Conservation (phyloP, 306 rosid genomes). For the Biancaea sappan region DNA sequence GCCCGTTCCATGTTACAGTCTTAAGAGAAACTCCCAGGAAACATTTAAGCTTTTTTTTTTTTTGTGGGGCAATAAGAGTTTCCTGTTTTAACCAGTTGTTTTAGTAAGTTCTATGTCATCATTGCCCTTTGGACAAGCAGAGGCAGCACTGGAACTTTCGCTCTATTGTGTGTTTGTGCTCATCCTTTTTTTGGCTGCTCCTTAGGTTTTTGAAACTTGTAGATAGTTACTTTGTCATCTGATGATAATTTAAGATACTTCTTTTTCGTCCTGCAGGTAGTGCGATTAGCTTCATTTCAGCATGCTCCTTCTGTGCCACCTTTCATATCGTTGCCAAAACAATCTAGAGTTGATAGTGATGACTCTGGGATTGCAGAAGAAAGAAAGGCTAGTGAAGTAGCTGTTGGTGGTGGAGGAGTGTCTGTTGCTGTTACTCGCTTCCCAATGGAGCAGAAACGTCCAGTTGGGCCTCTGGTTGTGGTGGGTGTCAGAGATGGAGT, state of each 20-base stretch:
- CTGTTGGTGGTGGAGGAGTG: slow-evolving; percentile 99
- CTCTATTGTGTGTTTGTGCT: neutral
- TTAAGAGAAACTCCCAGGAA: neutral
- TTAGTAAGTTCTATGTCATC: neutral
- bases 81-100: neutral
- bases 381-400: slow-evolving; percentile 80
- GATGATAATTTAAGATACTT: neutral
- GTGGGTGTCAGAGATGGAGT: slow-evolving; percentile 98
- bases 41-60: neutral
- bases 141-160: neutral
- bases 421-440: slow-evolving; percentile 95
- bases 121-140: neutral
- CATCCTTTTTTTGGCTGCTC: neutral
- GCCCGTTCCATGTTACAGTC: neutral
- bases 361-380: slow-evolving; percentile 69
- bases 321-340: slow-evolving; percentile 74
- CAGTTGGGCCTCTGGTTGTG: slow-evolving; percentile 88
- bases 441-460: slow-evolving; percentile 96
- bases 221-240: slow-evolving; percentile 22
- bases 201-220: neutral
- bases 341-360: slow-evolving; percentile 73
- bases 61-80: neutral
- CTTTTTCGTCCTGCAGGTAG: slow-evolving; percentile 64
- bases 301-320: slow-evolving; percentile 99
- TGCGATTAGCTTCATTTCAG: slow-evolving; percentile 98